phyloP scores from a whole-genome alignment of 2,329 filamentous ascomycete genomes.

The Penicillium verrucosum region DNA sequence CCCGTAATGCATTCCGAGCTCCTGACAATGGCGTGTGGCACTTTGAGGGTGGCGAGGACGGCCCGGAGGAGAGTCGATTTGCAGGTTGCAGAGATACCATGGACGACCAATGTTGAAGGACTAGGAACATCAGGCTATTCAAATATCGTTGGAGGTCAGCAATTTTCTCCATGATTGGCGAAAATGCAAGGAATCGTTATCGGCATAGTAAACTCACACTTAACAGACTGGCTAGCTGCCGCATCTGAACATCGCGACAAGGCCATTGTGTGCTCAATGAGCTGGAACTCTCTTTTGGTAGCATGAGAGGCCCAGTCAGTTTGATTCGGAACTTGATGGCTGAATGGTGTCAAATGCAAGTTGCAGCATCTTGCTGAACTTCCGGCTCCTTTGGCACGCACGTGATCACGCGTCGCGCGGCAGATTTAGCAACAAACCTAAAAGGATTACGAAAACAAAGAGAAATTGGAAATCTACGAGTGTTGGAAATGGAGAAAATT shows the following conservation, averaged over 20 bases:
- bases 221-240: slow-evolving; percentile 42
- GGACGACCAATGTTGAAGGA: slow-evolving; percentile 70
- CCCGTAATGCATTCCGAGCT: slow-evolving; percentile 47
- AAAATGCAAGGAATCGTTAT: neutral
- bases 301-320: slow-evolving; percentile 18
- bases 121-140: slow-evolving; percentile 54
- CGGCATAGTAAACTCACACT: slow-evolving; percentile 32
- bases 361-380: slow-evolving; percentile 2
- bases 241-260: slow-evolving; percentile 43
- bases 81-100: slow-evolving; percentile 83
- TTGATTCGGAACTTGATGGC: neutral
- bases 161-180: neutral
- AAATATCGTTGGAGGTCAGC: neutral
- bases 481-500: neutral
- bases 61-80: slow-evolving; percentile 70
- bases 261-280: slow-evolving; percentile 43
- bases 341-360: neutral
- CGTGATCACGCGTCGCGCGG: slow-evolving; percentile 22
- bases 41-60: slow-evolving; percentile 60
- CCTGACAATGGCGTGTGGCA: slow-evolving; percentile 42
- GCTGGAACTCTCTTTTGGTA: slow-evolving; percentile 33
- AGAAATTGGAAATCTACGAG: neutral
- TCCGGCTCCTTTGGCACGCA: slow-evolving; percentile 9
- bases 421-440: neutral
- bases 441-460: neutral